Conservation (phyloP, 139 green algal species). For the Coelastrella sp. region DNA sequence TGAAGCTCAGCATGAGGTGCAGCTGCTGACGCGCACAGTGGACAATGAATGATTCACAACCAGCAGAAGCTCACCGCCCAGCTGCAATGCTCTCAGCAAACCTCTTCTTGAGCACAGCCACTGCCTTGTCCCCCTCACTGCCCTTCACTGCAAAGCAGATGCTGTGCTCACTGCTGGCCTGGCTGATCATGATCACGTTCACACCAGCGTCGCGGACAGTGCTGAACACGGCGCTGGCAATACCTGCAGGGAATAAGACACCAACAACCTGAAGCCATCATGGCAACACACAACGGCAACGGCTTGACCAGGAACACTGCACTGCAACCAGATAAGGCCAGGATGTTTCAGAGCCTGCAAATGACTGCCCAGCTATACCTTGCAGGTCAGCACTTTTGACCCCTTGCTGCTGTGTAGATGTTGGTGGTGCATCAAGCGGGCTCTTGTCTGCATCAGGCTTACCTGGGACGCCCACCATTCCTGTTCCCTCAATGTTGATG, state of each 20-base stretch:
- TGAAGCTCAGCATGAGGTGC: not conserved
- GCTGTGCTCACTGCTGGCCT: conserved; percentile 95
- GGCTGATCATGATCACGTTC: conserved; percentile 99
- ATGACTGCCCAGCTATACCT: too few species aligned
- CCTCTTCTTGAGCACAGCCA: conserved; percentile 55
- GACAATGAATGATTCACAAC: too few species aligned
- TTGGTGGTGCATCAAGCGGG: not conserved
- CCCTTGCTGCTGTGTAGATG: not conserved
- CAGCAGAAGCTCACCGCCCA: conserved; percentile 27
- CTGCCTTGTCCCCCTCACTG: conserved; percentile 52
- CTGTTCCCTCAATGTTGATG: conserved; percentile 97
- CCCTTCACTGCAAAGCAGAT: conserved; percentile 96
- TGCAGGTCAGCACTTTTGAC: too few species aligned
- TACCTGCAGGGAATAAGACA: conserved; percentile 66
- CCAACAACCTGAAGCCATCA: not conserved
- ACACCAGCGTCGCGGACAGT: conserved; percentile 87
- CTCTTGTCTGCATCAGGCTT: too few species aligned
- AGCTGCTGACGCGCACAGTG: not conserved
- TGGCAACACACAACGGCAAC: not conserved
- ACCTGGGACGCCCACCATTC: conserved; percentile 95
- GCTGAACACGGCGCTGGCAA: conserved; percentile 89
- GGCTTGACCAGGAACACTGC: not conserved
- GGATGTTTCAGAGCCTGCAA: not conserved
- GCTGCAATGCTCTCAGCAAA: conserved; percentile 47
- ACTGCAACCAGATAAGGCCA: not conserved